A percentile compares a stretch with the other conserved stretches of the same genome.
phyloP scores from a whole-genome alignment of 345 rosid genomes.

The Salix udensis region DNA sequence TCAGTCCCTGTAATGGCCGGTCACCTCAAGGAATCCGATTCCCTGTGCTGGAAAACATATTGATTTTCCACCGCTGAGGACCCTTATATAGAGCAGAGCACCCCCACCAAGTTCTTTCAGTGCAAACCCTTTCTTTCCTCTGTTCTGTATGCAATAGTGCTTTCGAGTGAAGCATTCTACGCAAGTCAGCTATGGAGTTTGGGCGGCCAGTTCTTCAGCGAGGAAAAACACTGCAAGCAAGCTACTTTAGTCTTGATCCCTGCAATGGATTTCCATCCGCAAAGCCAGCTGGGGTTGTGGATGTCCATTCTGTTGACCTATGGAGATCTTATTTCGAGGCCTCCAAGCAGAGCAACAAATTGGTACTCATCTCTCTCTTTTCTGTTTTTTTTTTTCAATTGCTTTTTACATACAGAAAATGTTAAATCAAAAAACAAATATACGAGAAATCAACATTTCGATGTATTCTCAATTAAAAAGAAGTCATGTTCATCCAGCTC shows the following conservation, averaged over 20 bases:
- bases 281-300: constrained; percentile 26
- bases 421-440: too few species aligned
- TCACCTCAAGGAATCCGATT: constrained; percentile 10
- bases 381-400: too few species aligned
- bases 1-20: not conserved
- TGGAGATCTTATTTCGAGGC: constrained; percentile 58
- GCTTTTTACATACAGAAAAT: too few species aligned
- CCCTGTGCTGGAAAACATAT: not conserved
- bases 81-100: constrained; percentile 20
- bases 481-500: not conserved
- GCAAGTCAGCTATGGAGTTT: not conserved
- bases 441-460: too few species aligned
- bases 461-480: too few species aligned
- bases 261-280: not conserved
- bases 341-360: constrained; percentile 50
- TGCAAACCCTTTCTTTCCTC: not conserved
- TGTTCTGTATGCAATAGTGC: not conserved
- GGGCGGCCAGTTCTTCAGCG: not conserved
- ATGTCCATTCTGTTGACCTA: constrained; percentile 45
- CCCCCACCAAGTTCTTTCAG: not conserved
- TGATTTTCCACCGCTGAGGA: not conserved
- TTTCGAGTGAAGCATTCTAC: not conserved
- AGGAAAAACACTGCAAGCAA: constrained; percentile 26
- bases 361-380: constrained; percentile 36
- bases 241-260: not conserved